Conservation (phyloP, 208 protist species). For the Acanthamoeba castellanii region DNA sequence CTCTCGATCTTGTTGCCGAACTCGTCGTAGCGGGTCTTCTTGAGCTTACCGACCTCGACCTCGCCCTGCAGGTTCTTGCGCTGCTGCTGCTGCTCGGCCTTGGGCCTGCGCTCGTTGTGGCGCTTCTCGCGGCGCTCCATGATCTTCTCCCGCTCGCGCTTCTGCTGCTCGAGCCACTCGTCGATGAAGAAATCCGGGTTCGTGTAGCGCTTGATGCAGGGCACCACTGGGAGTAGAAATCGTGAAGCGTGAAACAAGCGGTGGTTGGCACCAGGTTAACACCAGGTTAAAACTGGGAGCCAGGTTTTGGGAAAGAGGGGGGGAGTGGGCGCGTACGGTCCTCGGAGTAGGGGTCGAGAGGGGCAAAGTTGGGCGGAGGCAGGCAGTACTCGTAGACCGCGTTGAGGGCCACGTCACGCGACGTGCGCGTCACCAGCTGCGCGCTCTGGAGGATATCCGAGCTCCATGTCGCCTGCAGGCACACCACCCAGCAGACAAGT, state of each 20-base stretch:
- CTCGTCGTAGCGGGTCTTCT: conserved; percentile 65
- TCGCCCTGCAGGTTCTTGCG: not conserved
- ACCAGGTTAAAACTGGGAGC: too few species aligned
- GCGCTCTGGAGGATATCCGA: not conserved
- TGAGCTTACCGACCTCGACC: conserved; percentile 78
- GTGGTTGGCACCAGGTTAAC: too few species aligned
- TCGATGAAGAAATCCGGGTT: conserved; percentile 86
- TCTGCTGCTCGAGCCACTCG: conserved; percentile 78
- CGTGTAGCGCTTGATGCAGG: conserved; percentile 78
- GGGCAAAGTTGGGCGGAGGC: conserved; percentile 72
- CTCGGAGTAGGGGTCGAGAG: conserved; percentile 80
- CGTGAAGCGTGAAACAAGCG: too few species aligned
- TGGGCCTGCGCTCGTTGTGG: conserved; percentile 72
- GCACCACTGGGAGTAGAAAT: not conserved
- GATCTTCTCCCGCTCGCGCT: conserved; percentile 66
- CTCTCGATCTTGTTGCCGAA: conserved; percentile 35
- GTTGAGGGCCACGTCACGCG: conserved; percentile 22
- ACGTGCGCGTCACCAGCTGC: conserved; percentile 55
- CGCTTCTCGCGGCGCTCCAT: conserved; percentile 76
- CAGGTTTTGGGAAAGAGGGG: not conserved
- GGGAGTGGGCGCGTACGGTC: conserved; percentile 67
- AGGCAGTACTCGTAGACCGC: conserved; percentile 37
- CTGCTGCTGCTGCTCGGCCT: conserved; percentile 20
- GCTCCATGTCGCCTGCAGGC: not conserved
- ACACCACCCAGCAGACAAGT: too few species aligned